Conservation (phyloP, 2,329 filamentous ascomycete species). For the Xylariaceae sp. region DNA sequence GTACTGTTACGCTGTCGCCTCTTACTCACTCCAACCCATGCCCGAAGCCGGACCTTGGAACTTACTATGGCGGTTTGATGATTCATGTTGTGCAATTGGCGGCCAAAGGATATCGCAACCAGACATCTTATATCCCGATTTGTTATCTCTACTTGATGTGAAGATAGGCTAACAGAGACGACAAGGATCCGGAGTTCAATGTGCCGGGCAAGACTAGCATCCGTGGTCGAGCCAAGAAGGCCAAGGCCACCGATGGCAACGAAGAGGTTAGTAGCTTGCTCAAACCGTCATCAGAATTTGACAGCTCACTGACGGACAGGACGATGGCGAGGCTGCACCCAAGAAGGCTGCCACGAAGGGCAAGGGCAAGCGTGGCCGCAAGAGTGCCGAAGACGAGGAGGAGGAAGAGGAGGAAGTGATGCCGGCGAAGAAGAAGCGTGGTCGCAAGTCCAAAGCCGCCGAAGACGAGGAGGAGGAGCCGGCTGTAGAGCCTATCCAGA, state of each 20-base stretch:
- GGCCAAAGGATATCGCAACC: not conserved
- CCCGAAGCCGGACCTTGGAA: not conserved
- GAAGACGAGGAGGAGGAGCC: constrained; percentile 12
- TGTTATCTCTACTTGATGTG: not conserved
- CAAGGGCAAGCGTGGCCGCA: constrained; percentile 36
- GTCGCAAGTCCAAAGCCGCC: constrained; percentile 23
- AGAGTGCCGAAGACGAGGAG: constrained; percentile 28
- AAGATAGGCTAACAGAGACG: too few species aligned
- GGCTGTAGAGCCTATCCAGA: constrained; percentile 23
- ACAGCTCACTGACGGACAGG: constrained; percentile 11
- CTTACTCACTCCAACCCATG: not conserved
- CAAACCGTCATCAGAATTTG: constrained; percentile 1
- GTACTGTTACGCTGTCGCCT: constrained; percentile 33
- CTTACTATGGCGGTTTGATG: not conserved
- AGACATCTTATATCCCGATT: not conserved
- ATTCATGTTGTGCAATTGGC: not conserved
- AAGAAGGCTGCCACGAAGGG: constrained; percentile 26
- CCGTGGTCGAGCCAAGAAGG: constrained; percentile 40
- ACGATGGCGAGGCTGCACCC: constrained; percentile 24
- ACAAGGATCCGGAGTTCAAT: constrained; percentile 71
- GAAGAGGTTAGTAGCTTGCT: constrained; percentile 17
- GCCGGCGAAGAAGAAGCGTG: constrained; percentile 36
- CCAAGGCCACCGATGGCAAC: constrained; percentile 34
- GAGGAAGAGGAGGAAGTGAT: constrained; percentile 27
- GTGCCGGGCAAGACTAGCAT: constrained; percentile 63